Evolutionary conservation across 352 stramenopile species (phyloP).

Genomic region (Globisporangium sylvaticum): DNA sequence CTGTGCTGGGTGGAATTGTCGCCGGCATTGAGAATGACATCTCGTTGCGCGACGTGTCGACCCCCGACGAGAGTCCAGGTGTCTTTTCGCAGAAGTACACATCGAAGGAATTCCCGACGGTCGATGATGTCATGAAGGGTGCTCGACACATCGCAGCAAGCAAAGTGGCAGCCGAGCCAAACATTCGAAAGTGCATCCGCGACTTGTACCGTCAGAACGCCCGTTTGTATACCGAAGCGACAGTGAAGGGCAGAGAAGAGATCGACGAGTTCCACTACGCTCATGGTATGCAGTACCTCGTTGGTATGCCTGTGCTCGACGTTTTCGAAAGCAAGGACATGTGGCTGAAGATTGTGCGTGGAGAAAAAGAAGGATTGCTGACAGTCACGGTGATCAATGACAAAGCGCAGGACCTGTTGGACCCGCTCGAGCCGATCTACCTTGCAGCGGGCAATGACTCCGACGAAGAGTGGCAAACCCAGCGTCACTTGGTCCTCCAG

Average conservation of each 20-base stretch:
- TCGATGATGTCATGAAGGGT: slow-evolving; percentile 86
- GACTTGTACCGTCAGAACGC: slow-evolving; percentile 82
- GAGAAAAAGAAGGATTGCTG: slow-evolving; percentile 83
- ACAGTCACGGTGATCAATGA: slow-evolving; percentile 77
- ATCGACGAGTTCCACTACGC: slow-evolving; percentile 88
- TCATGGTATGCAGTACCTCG: slow-evolving; percentile 84
- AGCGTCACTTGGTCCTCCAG: slow-evolving; percentile 79
- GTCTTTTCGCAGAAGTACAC: slow-evolving; percentile 73
- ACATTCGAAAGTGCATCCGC: slow-evolving; percentile 80
- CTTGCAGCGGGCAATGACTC: slow-evolving; percentile 42
- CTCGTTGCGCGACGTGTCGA: slow-evolving; percentile 60
- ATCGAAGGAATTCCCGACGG: slow-evolving; percentile 78
- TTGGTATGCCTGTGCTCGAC: slow-evolving; percentile 80
- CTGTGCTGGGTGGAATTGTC: slow-evolving; percentile 74
- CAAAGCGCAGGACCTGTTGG: slow-evolving; percentile 77
- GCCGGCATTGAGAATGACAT: slow-evolving; percentile 70
- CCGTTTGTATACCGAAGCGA: slow-evolving; percentile 71
- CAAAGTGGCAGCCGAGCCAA: slow-evolving; percentile 80
- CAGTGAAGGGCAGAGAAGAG: slow-evolving; percentile 77
- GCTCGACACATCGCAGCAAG: slow-evolving; percentile 85
- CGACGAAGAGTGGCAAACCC: slow-evolving; percentile 84
- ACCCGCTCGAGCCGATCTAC: slow-evolving; percentile 76
- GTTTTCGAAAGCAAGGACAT: slow-evolving; percentile 69
- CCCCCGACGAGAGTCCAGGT: slow-evolving; percentile 67
- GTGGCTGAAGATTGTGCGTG: slow-evolving; percentile 73